Conservation (phyloP, 129 eudicot species). For the Lactuca saligna region DNA sequence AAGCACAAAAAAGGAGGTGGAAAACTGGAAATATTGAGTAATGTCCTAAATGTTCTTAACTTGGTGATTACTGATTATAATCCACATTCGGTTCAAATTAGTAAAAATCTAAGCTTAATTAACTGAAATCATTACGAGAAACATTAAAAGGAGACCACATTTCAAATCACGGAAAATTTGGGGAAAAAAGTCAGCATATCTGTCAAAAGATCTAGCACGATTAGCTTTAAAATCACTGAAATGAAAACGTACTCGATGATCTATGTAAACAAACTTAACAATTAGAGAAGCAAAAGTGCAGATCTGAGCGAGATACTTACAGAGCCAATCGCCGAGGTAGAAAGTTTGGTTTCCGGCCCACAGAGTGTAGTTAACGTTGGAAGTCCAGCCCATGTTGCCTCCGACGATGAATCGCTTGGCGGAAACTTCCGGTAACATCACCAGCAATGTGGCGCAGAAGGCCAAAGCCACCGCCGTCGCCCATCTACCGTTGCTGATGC, state of each 20-base stretch:
- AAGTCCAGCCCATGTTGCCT: conserved; percentile 54
- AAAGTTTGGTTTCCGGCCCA: conserved; percentile 74
- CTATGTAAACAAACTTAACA: not conserved
- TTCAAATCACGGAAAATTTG: not conserved
- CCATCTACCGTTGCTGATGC: conserved; percentile 27
- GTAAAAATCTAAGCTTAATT: not conserved
- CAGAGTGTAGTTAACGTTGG: conserved; percentile 59
- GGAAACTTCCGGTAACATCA: conserved; percentile 58
- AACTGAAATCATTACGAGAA: not conserved
- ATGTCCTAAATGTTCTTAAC: conserved; percentile 8
- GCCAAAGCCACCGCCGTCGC: conserved; percentile 39
- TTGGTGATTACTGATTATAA: not conserved
- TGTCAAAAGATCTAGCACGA: conserved; percentile 16
- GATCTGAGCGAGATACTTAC: conserved; percentile 43
- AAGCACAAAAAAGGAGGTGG: conserved; percentile 7
- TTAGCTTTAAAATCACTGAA: conserved; percentile 14
- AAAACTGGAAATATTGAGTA: not conserved
- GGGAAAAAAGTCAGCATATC: not conserved
- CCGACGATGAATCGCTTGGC: conserved; percentile 62
- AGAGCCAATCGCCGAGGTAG: conserved; percentile 80
- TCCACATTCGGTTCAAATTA: not conserved
- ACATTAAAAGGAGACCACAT: not conserved
- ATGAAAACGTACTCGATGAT: conserved; percentile 3
- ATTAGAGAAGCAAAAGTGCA: not conserved
- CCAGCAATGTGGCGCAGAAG: conserved; percentile 32